Evolutionary conservation across 2,329 filamentous ascomycete genomes (phyloP).

Genomic region (Verticillium klebahnii): DNA sequence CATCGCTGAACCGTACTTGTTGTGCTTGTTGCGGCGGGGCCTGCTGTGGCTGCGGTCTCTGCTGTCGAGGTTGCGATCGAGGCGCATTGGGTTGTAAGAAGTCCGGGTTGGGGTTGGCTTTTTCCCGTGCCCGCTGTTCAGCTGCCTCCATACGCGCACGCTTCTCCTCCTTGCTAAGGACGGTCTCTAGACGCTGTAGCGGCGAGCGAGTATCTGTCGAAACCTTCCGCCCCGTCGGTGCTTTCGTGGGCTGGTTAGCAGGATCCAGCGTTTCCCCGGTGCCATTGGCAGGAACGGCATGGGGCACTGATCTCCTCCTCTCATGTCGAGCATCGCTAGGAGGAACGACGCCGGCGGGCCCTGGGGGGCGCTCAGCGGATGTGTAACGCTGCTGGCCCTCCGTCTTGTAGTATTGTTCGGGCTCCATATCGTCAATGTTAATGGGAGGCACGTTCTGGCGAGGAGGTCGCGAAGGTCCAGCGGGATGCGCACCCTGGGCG

Average conservation of each 20-base stretch:
- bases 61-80: constrained; percentile 14
- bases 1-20: constrained; percentile 21
- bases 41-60: constrained; percentile 1
- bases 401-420: constrained; percentile 26
- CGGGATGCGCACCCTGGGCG: constrained; percentile 28
- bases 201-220: constrained; percentile 83
- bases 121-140: constrained; percentile 67
- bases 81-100: constrained; percentile 7
- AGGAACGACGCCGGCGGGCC: not conserved
- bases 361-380: not conserved
- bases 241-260: constrained; percentile 27
- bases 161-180: constrained; percentile 93
- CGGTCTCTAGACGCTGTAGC: constrained; percentile 87
- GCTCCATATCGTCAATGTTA: constrained; percentile 3
- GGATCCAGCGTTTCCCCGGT: not conserved
- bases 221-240: constrained; percentile 44
- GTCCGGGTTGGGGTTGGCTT: constrained; percentile 33
- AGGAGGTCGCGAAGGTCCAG: constrained; percentile 23
- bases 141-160: constrained; percentile 79
- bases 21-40: constrained; percentile 6
- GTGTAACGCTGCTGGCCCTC: not conserved
- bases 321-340: not conserved
- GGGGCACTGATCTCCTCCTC: not conserved
- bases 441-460: constrained; percentile 8
- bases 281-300: not conserved